Conservation (phyloP, 345 rosid genomes). For the Eucalyptus sp. region DNA sequence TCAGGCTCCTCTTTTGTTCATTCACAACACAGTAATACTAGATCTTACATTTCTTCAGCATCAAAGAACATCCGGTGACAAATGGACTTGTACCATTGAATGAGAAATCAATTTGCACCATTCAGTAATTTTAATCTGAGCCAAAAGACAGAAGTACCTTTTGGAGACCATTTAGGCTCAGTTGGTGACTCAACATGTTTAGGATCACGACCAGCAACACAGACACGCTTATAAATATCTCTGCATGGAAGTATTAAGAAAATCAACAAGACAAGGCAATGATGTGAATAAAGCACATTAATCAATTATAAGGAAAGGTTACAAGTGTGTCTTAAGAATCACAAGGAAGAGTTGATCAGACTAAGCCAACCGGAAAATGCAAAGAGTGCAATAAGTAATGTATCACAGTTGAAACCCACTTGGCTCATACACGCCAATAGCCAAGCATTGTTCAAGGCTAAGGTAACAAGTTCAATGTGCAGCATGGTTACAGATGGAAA, state of each 20-base stretch:
- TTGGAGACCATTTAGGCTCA: slow-evolving; percentile 92
- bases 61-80: background rate
- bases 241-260: slow-evolving; percentile 22
- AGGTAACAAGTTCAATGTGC: background rate
- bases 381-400: background rate
- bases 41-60: background rate
- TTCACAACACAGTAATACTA: background rate
- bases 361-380: background rate
- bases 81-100: background rate
- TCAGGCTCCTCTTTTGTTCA: background rate
- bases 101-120: background rate
- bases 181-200: slow-evolving; percentile 73
- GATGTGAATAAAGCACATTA: background rate
- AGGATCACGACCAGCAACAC: slow-evolving; percentile 77
- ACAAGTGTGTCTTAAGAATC: background rate
- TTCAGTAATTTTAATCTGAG: background rate
- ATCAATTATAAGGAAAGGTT: background rate
- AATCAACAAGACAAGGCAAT: background rate
- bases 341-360: background rate
- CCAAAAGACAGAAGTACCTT: slow-evolving; percentile 28
- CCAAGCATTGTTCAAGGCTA: background rate
- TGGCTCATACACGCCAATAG: background rate
- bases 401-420: background rate
- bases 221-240: slow-evolving; percentile 41
- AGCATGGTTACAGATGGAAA: background rate